A percentile compares a stretch with the other conserved stretches of the same genome.
Evolutionary conservation across 2,329 filamentous ascomycete genomes (phyloP).

Genomic region (Claviceps sp.): DNA sequence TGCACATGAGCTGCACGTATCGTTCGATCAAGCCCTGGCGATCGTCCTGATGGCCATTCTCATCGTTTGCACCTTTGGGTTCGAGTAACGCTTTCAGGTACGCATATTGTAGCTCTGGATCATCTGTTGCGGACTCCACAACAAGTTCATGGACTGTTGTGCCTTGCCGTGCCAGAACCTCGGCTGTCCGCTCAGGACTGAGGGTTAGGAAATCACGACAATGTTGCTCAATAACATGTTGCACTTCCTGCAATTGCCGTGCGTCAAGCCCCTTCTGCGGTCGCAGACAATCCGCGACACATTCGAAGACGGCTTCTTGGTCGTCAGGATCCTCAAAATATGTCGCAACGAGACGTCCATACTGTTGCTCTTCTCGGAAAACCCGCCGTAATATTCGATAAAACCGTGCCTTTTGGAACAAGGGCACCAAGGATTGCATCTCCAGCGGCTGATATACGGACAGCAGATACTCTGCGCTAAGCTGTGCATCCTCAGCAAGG

Average conservation of each 20-base stretch:
- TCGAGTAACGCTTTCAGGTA: constrained; percentile 71
- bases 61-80: constrained; percentile 25
- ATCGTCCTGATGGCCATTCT: constrained; percentile 25
- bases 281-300: constrained; percentile 62
- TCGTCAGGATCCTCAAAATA: constrained; percentile 81
- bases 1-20: constrained; percentile 87
- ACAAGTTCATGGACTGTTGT: constrained; percentile 54
- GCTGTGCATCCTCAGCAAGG: constrained; percentile 81
- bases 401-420: constrained; percentile 70
- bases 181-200: constrained; percentile 51
- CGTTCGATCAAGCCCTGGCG: constrained; percentile 55
- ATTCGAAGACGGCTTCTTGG: constrained; percentile 61
- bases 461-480: constrained; percentile 91
- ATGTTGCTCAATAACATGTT: constrained; percentile 50
- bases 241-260: constrained; percentile 61
- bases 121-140: constrained; percentile 46
- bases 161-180: constrained; percentile 47
- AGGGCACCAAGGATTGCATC: constrained; percentile 58
- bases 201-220: constrained; percentile 54
- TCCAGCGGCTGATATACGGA: constrained; percentile 89
- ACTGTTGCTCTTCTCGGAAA: constrained; percentile 69
- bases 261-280: constrained; percentile 47
- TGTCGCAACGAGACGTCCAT: constrained; percentile 60
- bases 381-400: constrained; percentile 85
- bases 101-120: constrained; percentile 54